Conservation (phyloP, 768 basidiomycete species). For the Hirschioporus abietinus region DNA sequence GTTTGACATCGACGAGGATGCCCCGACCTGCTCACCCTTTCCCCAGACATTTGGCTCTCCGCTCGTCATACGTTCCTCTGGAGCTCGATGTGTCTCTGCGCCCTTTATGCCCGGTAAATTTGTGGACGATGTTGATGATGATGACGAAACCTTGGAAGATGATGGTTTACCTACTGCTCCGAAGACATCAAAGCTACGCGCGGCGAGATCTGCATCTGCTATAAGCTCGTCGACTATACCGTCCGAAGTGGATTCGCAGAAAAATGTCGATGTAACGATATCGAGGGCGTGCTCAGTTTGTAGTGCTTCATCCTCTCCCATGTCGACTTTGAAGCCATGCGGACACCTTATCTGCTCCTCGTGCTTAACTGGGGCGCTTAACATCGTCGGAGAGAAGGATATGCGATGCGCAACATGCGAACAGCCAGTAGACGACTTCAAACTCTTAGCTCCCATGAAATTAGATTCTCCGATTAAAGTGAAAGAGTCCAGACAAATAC, state of each 20-base stretch:
- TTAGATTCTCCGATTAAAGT: background rate
- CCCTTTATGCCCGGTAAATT: background rate
- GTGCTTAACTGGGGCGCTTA: conserved; percentile 80
- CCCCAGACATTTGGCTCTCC: conserved; percentile 31
- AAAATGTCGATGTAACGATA: background rate
- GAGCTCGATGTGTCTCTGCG: background rate
- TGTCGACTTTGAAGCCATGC: conserved; percentile 59
- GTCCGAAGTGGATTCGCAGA: conserved; percentile 16
- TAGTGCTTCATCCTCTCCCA: conserved; percentile 37
- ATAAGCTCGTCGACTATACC: conserved; percentile 15
- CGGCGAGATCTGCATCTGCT: background rate
- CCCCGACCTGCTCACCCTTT: conserved; percentile 27
- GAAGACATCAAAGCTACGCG: background rate
- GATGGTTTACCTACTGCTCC: background rate
- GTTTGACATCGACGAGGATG: conserved; percentile 74
- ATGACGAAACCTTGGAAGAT: conserved; percentile 5
- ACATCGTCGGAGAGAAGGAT: conserved; percentile 86
- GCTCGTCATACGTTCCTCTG: background rate
- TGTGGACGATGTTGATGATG: background rate
- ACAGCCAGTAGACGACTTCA: conserved; percentile 62
- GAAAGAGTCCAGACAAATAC: background rate
- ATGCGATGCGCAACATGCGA: conserved; percentile 83
- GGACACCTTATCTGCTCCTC: conserved; percentile 70
- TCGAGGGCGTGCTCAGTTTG: conserved; percentile 58
- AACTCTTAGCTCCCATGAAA: conserved; percentile 25